A percentile compares a stretch with the other conserved stretches of the same genome.
phyloP scores from a whole-genome alignment of 441 rosid species.

The Arabidopsis hybrid region DNA sequence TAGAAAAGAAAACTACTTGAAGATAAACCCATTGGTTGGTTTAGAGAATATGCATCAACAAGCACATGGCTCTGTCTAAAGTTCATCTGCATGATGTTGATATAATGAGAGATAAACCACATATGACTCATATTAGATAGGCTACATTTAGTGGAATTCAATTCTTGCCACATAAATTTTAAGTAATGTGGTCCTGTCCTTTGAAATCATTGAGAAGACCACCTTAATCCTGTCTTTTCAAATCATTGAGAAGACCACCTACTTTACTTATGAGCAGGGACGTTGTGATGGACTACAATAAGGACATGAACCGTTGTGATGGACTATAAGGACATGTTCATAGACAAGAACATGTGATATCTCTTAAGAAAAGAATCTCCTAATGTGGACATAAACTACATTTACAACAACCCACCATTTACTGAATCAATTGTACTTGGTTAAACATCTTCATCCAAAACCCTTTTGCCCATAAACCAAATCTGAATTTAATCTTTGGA shows the following conservation, averaged over 20 bases:
- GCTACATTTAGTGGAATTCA: not conserved
- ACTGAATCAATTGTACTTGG: not conserved
- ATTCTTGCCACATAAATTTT: not conserved
- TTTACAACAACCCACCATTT: not conserved
- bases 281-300: not conserved
- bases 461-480: not conserved
- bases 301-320: not conserved
- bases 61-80: constrained; percentile 7
- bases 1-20: not conserved
- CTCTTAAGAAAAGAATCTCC: not conserved
- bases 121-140: constrained; percentile 18
- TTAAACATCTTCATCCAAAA: not conserved
- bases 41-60: not conserved
- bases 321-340: not conserved
- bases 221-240: constrained; percentile 9
- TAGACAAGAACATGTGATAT: constrained; percentile 3
- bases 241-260: constrained; percentile 20
- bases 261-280: constrained; percentile 1
- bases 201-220: constrained; percentile 22
- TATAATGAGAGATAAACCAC: not conserved
- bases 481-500: not conserved
- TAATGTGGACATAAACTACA: not conserved
- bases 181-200: constrained; percentile 31
- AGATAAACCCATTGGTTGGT: constrained; percentile 16
- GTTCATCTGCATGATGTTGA: constrained; percentile 11